A percentile compares a stretch with the other conserved stretches of the same genome.
phyloP scores from a whole-genome alignment of 2,329 filamentous ascomycete genomes.

The Alternaria angustiovoidea region DNA sequence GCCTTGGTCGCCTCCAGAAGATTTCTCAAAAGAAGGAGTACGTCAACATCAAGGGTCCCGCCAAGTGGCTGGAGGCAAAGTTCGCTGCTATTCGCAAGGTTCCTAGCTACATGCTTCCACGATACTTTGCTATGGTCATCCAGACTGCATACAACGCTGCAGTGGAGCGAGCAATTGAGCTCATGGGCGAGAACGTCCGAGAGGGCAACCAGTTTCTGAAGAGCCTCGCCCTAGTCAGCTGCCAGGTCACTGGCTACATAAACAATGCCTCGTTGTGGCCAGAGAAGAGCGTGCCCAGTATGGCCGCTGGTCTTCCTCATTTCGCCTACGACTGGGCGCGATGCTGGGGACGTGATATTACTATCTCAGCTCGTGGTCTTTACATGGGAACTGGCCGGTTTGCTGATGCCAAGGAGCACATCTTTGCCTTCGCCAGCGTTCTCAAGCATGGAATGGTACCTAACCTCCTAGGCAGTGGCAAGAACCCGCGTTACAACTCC shows the following conservation, averaged over 20 bases:
- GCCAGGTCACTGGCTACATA: slow-evolving; percentile 88
- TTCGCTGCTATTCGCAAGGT: slow-evolving; percentile 86
- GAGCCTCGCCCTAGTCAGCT: slow-evolving; percentile 86
- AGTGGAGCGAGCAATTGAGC: slow-evolving; percentile 76
- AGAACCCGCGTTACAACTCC: slow-evolving; percentile 90
- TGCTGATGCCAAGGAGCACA: slow-evolving; percentile 89
- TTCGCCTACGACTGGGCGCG: slow-evolving; percentile 94
- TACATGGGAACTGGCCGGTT: slow-evolving; percentile 89
- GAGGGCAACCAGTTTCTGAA: slow-evolving; percentile 89
- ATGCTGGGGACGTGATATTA: slow-evolving; percentile 97
- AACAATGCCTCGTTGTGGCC: slow-evolving; percentile 93
- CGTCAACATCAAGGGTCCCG: slow-evolving; percentile 68
- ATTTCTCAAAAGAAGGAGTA: slow-evolving; percentile 71
- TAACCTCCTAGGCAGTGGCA: slow-evolving; percentile 87
- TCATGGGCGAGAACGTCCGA: slow-evolving; percentile 79
- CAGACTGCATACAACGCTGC: slow-evolving; percentile 88
- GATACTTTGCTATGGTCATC: slow-evolving; percentile 91
- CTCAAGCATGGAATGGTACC: slow-evolving; percentile 99
- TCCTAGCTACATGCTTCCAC: slow-evolving; percentile 87
- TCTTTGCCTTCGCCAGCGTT: slow-evolving; percentile 92
- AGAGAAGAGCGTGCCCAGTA: slow-evolving; percentile 79
- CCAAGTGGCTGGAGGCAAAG: slow-evolving; percentile 80
- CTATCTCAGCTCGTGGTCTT: slow-evolving; percentile 93
- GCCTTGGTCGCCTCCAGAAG: slow-evolving; percentile 77
- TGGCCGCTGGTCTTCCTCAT: slow-evolving; percentile 92